Evolutionary conservation across 164 flowering plant species (phyloP).

Genomic region (Platanus orientalis): DNA sequence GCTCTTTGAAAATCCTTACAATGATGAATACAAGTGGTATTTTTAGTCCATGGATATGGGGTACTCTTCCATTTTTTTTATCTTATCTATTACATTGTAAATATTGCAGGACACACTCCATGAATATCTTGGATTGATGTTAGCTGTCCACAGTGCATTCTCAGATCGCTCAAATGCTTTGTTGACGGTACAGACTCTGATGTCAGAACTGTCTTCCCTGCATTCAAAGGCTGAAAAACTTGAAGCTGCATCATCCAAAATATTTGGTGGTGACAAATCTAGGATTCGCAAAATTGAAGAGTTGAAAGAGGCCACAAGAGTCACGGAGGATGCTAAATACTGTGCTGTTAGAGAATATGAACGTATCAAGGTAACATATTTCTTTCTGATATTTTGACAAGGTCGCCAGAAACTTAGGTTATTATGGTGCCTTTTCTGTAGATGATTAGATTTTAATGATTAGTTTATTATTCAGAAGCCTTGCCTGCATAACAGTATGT

Average conservation of each 20-base stretch:
- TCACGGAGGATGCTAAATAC: constrained; percentile 79
- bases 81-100: constrained; percentile 1
- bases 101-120: constrained; percentile 75
- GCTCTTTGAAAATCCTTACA: background rate
- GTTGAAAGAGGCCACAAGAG: constrained; percentile 67
- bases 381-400: background rate
- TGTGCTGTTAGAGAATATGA: constrained; percentile 77
- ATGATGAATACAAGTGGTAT: background rate
- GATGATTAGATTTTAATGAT: no score
- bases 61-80: no score
- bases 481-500: no score
- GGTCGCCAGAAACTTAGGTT: no score
- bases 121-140: constrained; percentile 82
- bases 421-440: no score
- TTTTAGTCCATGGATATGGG: background rate
- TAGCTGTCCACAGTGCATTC: constrained; percentile 81
- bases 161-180: constrained; percentile 87
- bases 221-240: constrained; percentile 69
- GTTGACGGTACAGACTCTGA: constrained; percentile 84
- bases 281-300: constrained; percentile 73
- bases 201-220: constrained; percentile 71
- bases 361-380: constrained; percentile 65
- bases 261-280: constrained; percentile 86
- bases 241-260: constrained; percentile 81
- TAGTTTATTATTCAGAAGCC: no score